A percentile compares a stretch with the other conserved stretches of the same genome.
phyloP scores from a whole-genome alignment of 306 rosid genomes.

The Erythrophleum fordii region DNA sequence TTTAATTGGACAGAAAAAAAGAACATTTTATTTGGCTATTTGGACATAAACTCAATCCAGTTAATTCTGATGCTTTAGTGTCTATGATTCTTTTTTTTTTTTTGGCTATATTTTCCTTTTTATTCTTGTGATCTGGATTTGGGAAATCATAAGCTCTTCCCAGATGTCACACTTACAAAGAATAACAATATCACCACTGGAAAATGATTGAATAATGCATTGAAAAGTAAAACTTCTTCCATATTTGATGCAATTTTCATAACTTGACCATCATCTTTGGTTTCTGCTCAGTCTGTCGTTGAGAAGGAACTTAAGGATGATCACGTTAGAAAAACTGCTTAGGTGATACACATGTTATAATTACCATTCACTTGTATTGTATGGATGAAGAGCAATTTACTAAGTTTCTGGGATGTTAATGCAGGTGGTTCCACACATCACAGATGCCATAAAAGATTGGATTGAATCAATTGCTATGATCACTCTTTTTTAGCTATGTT shows the following conservation, averaged over 20 bases:
- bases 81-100: too few species aligned
- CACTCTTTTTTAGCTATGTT: slow-evolving; percentile 46
- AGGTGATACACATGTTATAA: slow-evolving; percentile 54
- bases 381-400: slow-evolving; percentile 8
- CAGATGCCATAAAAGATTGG: slow-evolving; percentile 85
- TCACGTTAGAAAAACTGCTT: slow-evolving; percentile 95
- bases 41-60: too few species aligned
- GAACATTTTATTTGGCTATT: too few species aligned
- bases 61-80: too few species aligned
- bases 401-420: slow-evolving; percentile 30
- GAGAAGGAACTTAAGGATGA: slow-evolving; percentile 92
- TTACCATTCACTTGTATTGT: slow-evolving; percentile 18
- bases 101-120: too few species aligned
- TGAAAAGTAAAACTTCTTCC: not conserved
- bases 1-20: too few species aligned
- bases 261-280: slow-evolving; percentile 10
- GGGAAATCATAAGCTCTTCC: slow-evolving; percentile 92
- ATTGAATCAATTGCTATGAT: slow-evolving; percentile 75
- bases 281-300: too few species aligned
- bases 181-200: slow-evolving; percentile 94
- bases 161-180: slow-evolving; percentile 85
- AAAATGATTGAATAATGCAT: slow-evolving; percentile 39
- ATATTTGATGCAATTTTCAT: not conserved
- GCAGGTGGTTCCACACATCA: slow-evolving; percentile 96
- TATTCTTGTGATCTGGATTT: slow-evolving; percentile 96